Conservation (phyloP, 2,329 filamentous ascomycete species). For the Epichloe bromicola region DNA sequence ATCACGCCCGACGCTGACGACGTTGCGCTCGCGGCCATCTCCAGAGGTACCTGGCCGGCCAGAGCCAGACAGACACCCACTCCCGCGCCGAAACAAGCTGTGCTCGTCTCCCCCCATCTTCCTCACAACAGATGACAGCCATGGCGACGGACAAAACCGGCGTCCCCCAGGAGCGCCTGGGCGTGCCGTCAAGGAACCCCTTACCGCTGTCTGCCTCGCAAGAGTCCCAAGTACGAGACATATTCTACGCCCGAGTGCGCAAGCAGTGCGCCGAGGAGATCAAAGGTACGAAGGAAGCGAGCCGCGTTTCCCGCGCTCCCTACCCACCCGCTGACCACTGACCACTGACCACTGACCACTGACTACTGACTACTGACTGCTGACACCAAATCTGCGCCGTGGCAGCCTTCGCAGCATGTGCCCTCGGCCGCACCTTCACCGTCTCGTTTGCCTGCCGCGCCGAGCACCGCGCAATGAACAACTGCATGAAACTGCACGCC, state of each 20-base stretch:
- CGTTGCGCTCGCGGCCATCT: too few relatives aligned
- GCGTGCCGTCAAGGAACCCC: constrained; percentile 58
- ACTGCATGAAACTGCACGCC: constrained; percentile 79
- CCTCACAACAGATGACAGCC: not conserved
- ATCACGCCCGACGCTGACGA: too few relatives aligned
- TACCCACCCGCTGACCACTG: too few relatives aligned
- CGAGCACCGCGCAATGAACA: constrained; percentile 78
- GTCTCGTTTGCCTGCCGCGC: constrained; percentile 76
- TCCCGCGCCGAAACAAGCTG: too few relatives aligned
- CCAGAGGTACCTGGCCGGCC: too few relatives aligned
- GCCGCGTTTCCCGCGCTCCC: too few relatives aligned
- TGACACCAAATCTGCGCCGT: not conserved
- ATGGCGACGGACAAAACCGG: constrained; percentile 16
- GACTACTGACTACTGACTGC: not conserved
- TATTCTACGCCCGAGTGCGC: constrained; percentile 71
- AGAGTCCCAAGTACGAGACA: constrained; percentile 67
- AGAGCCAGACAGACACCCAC: not conserved
- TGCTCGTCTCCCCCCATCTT: not conserved
- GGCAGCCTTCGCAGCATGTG: constrained; percentile 76
- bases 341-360: too few relatives aligned
- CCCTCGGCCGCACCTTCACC: constrained; percentile 70
- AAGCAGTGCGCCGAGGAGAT: constrained; percentile 65
- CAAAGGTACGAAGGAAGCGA: constrained; percentile 42
- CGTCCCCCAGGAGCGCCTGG: constrained; percentile 22
- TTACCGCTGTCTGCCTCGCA: constrained; percentile 71